Evolutionary conservation across 2,329 filamentous ascomycete species (phyloP).

Genomic region (Penicillium sp.): DNA sequence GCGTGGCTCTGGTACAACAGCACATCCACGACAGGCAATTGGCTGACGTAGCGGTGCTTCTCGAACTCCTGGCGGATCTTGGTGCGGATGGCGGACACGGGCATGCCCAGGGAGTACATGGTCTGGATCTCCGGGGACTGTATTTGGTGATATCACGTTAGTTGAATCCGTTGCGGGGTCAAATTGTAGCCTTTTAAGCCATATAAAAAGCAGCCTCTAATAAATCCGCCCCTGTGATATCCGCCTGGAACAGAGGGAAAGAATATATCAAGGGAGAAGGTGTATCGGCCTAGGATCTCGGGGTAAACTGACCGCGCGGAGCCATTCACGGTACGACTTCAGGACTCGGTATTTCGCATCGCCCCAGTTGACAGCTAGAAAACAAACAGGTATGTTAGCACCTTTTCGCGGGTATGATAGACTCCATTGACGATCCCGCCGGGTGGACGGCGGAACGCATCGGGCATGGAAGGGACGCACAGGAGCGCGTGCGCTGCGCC

Average conservation of each 20-base stretch:
- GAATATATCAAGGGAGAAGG: slow-evolving; percentile 6
- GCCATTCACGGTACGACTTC: slow-evolving; percentile 90
- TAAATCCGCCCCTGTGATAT: too few relatives aligned
- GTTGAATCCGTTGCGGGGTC: slow-evolving; percentile 1
- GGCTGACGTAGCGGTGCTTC: slow-evolving; percentile 87
- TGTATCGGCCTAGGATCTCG: slow-evolving; percentile 9
- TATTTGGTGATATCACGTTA: slow-evolving; percentile 12
- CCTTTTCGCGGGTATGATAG: neutral
- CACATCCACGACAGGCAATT: slow-evolving; percentile 84
- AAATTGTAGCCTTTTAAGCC: neutral
- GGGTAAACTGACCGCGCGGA: slow-evolving; percentile 76
- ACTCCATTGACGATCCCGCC: slow-evolving; percentile 16
- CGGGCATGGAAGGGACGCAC: slow-evolving; percentile 52
- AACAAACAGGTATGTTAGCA: slow-evolving; percentile 27
- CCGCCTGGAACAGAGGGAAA: neutral
- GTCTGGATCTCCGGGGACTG: slow-evolving; percentile 95
- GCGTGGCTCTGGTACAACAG: slow-evolving; percentile 86
- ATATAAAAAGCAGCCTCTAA: neutral
- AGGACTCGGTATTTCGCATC: slow-evolving; percentile 88
- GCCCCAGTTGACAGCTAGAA: slow-evolving; percentile 77
- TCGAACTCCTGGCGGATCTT: slow-evolving; percentile 97
- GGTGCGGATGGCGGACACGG: slow-evolving; percentile 82
- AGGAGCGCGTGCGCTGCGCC: slow-evolving; percentile 75
- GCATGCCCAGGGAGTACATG: slow-evolving; percentile 92
- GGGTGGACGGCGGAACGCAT: slow-evolving; percentile 21